Evolutionary conservation across 495 filamentous ascomycete species (phyloP).

Genomic region (Podospora pseudoanserina): DNA sequence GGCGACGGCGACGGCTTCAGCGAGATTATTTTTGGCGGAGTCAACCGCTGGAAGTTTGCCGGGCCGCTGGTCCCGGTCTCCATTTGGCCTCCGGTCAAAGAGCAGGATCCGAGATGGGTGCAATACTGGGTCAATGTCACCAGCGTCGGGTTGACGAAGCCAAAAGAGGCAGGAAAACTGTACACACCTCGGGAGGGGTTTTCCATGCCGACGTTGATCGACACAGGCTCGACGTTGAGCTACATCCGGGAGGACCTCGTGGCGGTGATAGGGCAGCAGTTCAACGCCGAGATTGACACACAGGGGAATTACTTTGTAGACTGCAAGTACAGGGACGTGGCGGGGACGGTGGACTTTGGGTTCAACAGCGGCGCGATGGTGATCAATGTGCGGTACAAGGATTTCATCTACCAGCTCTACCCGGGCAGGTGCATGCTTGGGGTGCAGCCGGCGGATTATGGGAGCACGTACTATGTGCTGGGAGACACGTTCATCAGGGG

Average conservation of each 20-base stretch:
- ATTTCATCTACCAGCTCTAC: constrained; percentile 42
- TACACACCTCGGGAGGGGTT: constrained; percentile 35
- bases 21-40: constrained; percentile 45
- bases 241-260: constrained; percentile 41
- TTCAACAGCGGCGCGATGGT: constrained; percentile 43
- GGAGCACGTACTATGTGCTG: constrained; percentile 35
- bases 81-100: constrained; percentile 41
- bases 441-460: constrained; percentile 38
- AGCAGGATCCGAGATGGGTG: constrained; percentile 35
- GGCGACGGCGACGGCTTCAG: constrained; percentile 41
- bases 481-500: constrained; percentile 45
- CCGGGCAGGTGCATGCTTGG: constrained; percentile 39
- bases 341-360: constrained; percentile 43
- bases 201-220: constrained; percentile 37
- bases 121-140: constrained; percentile 46
- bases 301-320: constrained; percentile 40
- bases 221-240: constrained; percentile 42
- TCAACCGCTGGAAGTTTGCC: constrained; percentile 42
- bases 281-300: constrained; percentile 35
- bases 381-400: constrained; percentile 42
- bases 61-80: constrained; percentile 41
- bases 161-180: constrained; percentile 24
- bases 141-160: constrained; percentile 38
- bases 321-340: constrained; percentile 31
- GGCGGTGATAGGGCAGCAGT: constrained; percentile 31